phyloP scores from a whole-genome alignment of 2,329 filamentous ascomycete species.

The Lachnum nothofagi region DNA sequence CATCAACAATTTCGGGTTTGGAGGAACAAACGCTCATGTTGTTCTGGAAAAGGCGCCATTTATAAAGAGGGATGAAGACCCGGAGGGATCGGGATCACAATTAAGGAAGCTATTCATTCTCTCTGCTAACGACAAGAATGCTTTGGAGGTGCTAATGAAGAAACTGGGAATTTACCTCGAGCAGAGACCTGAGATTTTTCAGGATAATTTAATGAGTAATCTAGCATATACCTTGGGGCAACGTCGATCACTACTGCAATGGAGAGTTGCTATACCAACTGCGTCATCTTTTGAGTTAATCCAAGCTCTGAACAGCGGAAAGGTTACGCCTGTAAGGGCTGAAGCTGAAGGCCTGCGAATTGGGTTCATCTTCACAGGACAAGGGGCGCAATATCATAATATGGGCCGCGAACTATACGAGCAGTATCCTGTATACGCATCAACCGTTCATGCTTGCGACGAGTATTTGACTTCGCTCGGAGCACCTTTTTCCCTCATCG shows the following conservation, averaged over 20 bases:
- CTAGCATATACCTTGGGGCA: slow-evolving; percentile 29
- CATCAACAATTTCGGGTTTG: slow-evolving; percentile 36
- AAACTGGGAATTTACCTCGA: slow-evolving; percentile 22
- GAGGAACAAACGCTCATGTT: slow-evolving; percentile 35
- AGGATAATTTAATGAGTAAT: slow-evolving; percentile 21
- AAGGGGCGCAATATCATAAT: slow-evolving; percentile 20
- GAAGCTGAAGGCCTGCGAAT: slow-evolving; percentile 18
- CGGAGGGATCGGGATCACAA: not conserved
- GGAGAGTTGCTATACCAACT: slow-evolving; percentile 22
- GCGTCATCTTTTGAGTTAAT: slow-evolving; percentile 19
- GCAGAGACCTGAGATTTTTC: slow-evolving; percentile 24
- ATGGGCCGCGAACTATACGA: slow-evolving; percentile 29
- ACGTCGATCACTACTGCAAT: slow-evolving; percentile 25
- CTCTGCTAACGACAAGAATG: slow-evolving; percentile 22
- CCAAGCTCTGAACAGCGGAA: slow-evolving; percentile 40
- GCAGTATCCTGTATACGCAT: slow-evolving; percentile 34
- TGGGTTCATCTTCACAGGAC: slow-evolving; percentile 29
- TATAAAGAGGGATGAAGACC: slow-evolving; percentile 23
- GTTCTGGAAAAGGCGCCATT: slow-evolving; percentile 33
- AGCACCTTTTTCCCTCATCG: slow-evolving; percentile 23
- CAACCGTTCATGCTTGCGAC: slow-evolving; percentile 33
- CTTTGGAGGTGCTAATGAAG: slow-evolving; percentile 18
- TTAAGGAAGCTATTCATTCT: not conserved
- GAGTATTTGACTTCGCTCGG: slow-evolving; percentile 35
- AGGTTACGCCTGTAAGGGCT: slow-evolving; percentile 9